A percentile compares a stretch with the other conserved stretches of the same genome.
phyloP scores from a whole-genome alignment of 768 basidiomycete species.

The Postia placenta region DNA sequence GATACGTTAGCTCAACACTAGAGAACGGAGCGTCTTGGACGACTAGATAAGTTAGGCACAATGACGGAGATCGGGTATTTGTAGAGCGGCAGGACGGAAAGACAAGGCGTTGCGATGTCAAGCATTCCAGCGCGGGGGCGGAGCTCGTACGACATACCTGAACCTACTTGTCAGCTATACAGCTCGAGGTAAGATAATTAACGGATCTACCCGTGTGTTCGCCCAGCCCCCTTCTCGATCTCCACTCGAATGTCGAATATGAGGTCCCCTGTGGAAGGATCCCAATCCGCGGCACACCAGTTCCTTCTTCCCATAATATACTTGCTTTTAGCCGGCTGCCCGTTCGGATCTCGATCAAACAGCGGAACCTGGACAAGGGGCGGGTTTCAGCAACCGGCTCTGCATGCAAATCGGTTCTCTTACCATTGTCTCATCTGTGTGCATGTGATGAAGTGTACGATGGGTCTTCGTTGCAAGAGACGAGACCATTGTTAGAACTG shows the following conservation, averaged over 20 bases:
- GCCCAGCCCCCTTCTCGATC: slow-evolving; percentile 73
- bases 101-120: no score
- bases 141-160: slow-evolving; percentile 23
- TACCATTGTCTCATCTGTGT: slow-evolving; percentile 90
- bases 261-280: slow-evolving; percentile 53
- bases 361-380: slow-evolving; percentile 52
- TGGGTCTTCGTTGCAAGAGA: slow-evolving; percentile 76
- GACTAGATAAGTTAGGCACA: no score
- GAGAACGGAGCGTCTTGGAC: no score
- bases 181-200: no score
- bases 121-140: slow-evolving; percentile 24
- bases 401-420: no score
- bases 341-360: slow-evolving; percentile 74
- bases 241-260: slow-evolving; percentile 85
- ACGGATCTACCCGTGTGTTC: slow-evolving; percentile 67
- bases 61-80: no score
- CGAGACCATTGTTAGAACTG: slow-evolving; percentile 77
- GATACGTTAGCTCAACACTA: no score
- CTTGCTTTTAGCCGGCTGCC: slow-evolving; percentile 66
- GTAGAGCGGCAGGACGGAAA: no score
- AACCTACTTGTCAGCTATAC: no score
- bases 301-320: slow-evolving; percentile 87
- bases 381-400: no score
- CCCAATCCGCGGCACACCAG: slow-evolving; percentile 71
- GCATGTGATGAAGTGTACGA: slow-evolving; percentile 71